Evolutionary conservation across 2,329 filamentous ascomycete genomes (phyloP).

Genomic region (Waltergamsia citrina): DNA sequence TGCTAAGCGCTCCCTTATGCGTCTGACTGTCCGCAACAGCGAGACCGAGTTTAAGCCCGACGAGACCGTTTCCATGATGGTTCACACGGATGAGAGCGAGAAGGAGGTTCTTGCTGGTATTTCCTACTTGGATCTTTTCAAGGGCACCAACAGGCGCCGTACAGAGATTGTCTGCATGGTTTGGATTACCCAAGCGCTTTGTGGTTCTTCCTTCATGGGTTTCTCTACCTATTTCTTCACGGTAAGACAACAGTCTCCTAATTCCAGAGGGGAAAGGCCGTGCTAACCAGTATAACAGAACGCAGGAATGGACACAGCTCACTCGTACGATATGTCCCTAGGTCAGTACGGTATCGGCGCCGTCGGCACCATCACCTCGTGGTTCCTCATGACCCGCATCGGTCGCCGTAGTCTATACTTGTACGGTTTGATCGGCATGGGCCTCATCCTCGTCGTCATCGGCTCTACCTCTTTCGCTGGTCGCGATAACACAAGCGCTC

Average conservation of each 20-base stretch:
- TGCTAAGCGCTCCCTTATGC: constrained; percentile 24
- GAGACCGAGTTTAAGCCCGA: constrained; percentile 24
- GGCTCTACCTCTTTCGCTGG: constrained; percentile 29
- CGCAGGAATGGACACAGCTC: constrained; percentile 25
- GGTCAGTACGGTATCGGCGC: constrained; percentile 32
- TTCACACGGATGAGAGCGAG: constrained; percentile 39
- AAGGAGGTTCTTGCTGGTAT: constrained; percentile 27
- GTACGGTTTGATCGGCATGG: constrained; percentile 38
- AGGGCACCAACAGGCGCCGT: constrained; percentile 31
- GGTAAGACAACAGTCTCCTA: no score
- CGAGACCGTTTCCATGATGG: constrained; percentile 39
- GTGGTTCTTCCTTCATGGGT: constrained; percentile 37
- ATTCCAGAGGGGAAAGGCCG: no score
- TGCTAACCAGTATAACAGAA: no score
- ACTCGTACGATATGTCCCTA: constrained; percentile 29
- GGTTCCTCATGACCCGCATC: constrained; percentile 30
- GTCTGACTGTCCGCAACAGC: constrained; percentile 28
- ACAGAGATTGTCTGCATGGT: constrained; percentile 35
- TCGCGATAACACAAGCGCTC: constrained; percentile 32
- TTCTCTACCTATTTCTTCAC: constrained; percentile 50
- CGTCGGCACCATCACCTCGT: constrained; percentile 34
- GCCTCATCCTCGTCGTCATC: constrained; percentile 27
- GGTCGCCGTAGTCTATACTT: constrained; percentile 37
- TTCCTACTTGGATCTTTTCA: constrained; percentile 37
- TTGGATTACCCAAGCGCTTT: constrained; percentile 30